Percentiles rank a stretch among this genome's conserved stretches.
These are phyloP conservation scores for Carex kokanica DNA, from an alignment of 176 grass and related monocot species.

Conservation along the genomic window DNA sequence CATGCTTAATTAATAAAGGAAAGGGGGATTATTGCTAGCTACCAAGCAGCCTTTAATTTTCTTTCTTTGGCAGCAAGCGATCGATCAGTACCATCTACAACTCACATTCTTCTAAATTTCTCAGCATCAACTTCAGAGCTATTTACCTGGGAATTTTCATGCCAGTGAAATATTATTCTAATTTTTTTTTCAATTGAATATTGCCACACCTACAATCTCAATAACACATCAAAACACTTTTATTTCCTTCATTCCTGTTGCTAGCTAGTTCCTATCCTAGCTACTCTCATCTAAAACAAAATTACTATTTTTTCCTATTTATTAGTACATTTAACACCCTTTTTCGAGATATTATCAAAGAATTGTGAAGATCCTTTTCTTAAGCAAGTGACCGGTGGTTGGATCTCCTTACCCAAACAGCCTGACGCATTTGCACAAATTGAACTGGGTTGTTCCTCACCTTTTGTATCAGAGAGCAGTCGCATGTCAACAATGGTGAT, in stretches of 20 bases:
- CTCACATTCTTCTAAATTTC: neutral
- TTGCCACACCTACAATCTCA: neutral
- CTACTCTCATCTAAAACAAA: neutral
- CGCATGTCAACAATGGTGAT: conserved; percentile 32
- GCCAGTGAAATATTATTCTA: neutral
- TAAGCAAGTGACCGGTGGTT: conserved; percentile 24
- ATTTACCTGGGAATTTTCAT: neutral
- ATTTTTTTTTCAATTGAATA: neutral
- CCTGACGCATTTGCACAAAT: conserved; percentile 32
- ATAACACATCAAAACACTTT: conserved; percentile 4
- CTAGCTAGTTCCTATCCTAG: neutral
- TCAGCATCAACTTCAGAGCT: neutral
- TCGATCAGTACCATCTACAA: neutral
- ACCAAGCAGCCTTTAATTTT: no score
- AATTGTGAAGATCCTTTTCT: neutral
- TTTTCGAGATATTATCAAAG: neutral
- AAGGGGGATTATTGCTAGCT: neutral
- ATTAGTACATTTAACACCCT: neutral
- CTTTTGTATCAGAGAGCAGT: neutral
- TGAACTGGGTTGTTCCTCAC: neutral
- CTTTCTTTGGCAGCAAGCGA: no score
- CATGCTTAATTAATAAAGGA: neutral
- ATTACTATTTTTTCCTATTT: neutral
- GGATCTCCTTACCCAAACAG: neutral
- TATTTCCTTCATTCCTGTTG: no score